Percentiles rank a stretch among this genome's conserved stretches.
These are phyloP conservation scores for Mycena pura DNA, from an alignment of 768 basidiomycete species.

Conservation along the genomic window DNA sequence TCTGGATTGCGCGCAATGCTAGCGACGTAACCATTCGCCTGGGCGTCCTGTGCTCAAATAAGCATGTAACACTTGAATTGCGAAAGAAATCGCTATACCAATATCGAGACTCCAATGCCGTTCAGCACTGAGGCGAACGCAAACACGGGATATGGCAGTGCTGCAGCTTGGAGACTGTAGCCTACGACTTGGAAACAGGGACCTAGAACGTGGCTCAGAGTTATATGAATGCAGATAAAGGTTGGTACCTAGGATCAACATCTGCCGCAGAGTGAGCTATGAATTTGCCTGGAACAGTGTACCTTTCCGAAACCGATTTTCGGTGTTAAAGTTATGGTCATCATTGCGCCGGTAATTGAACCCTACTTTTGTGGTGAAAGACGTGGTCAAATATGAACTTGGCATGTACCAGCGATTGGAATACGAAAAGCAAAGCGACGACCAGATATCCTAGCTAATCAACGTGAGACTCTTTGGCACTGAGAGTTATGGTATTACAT, in stretches of 20 bases:
- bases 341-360: constrained; percentile 51
- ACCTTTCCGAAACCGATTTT: constrained; percentile 58
- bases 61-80: not conserved
- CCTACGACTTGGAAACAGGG: constrained; percentile 50
- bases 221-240: not conserved
- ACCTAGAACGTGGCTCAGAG: constrained; percentile 34
- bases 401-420: constrained; percentile 35
- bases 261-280: constrained; percentile 13
- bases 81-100: constrained; percentile 34
- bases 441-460: constrained; percentile 51
- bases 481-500: constrained; percentile 1
- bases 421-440: constrained; percentile 59
- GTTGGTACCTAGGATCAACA: constrained; percentile 22
- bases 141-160: constrained; percentile 60
- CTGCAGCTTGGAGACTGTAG: constrained; percentile 54
- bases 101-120: constrained; percentile 58
- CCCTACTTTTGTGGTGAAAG: constrained; percentile 41
- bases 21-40: constrained; percentile 61
- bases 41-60: constrained; percentile 55
- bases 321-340: constrained; percentile 56
- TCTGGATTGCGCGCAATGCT: constrained; percentile 49
- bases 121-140: constrained; percentile 50
- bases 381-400: not conserved
- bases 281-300: not conserved
- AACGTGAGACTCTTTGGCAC: not conserved